A percentile compares a stretch with the other conserved stretches of the same genome.
phyloP scores from a whole-genome alignment of 192 early-diverging fungal genomes.

The Coemansia sp. region DNA sequence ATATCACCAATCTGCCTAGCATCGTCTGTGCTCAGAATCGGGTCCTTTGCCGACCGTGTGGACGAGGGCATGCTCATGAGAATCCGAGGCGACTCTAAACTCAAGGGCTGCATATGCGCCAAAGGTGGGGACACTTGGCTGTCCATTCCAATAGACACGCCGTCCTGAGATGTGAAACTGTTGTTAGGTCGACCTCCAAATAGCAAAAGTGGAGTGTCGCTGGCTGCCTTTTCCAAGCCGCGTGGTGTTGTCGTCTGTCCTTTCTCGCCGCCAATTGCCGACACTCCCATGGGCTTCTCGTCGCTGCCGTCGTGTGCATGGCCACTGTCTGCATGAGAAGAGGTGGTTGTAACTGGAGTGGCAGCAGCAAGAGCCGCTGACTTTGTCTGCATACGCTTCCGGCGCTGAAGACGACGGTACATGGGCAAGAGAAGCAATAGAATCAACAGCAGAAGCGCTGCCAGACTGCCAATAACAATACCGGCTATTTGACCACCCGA shows the following conservation, averaged over 20 bases:
- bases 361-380: conserved; percentile 13
- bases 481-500: conserved; percentile 50
- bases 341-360: neutral
- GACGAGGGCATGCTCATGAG: conserved; percentile 48
- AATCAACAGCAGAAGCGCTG: conserved; percentile 34
- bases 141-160: conserved; percentile 16
- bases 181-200: conserved; percentile 41
- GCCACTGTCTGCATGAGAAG: neutral
- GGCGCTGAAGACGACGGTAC: conserved; percentile 37
- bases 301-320: neutral
- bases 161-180: conserved; percentile 45
- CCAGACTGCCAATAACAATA: conserved; percentile 36
- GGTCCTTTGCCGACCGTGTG: conserved; percentile 25
- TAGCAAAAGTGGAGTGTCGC: conserved; percentile 46
- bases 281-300: neutral
- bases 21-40: conserved; percentile 42
- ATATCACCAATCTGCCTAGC: conserved; percentile 55
- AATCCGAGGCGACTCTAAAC: conserved; percentile 45
- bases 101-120: conserved; percentile 38
- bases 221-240: conserved; percentile 17
- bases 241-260: conserved; percentile 1
- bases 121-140: conserved; percentile 20
- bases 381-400: conserved; percentile 28
- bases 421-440: conserved; percentile 36
- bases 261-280: conserved; percentile 12